Base-by-base conservation (phyloP, 176 grass and related monocot genomes). In the Tuctoria greenei region DNA sequence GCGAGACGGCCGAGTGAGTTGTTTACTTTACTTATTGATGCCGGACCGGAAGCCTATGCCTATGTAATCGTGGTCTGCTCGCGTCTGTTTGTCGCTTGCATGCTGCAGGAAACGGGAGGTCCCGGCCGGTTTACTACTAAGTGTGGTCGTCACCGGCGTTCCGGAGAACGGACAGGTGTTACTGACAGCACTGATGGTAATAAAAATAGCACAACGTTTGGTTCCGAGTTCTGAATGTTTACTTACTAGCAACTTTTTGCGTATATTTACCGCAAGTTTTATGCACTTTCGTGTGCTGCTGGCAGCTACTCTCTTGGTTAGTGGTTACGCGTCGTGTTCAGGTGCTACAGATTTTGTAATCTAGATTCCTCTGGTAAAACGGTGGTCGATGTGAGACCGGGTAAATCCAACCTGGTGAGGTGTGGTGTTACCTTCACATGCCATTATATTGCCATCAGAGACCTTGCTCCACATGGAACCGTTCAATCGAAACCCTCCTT, bases 1-100 rank as follows among this genome's bases (percentile, higher is more conserved):
- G 62, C 54, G 61, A 59, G 86, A 83, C 86, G 86, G 74, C 86
- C 44, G 80, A 69, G 36, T 83, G 80, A 69, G 36, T 83, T 83
- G 61, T 79, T 79, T 86, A 81, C 34, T 46, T 26, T n/a, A 37
- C 4, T 25, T 38, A 35, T 50, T 50, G 10, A 50, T 38, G 74
- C 59, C 41, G 17, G 61, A 27, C 15, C n/a, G n/a, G n/a, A n/a
- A n/a, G n/a, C n/a, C n/a, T n/a, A n/a, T n/a, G n/a, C 35, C 63
- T 24, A 55, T 4, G 3, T 7, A 45, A 2, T 20, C 28, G 28
- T 31, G 47, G 14, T 49, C 49, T 52, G 24, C 43, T 51, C 21
- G 47, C n/a, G 10, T 2, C 36, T 26, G 47, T 27, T 45, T 74
- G 39, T 59, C 40, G 24, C 62, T 56, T 71, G 7, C 41, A n/a